phyloP scores from a whole-genome alignment of 176 grass and related monocot genomes.

The Tuctoria greenei region DNA sequence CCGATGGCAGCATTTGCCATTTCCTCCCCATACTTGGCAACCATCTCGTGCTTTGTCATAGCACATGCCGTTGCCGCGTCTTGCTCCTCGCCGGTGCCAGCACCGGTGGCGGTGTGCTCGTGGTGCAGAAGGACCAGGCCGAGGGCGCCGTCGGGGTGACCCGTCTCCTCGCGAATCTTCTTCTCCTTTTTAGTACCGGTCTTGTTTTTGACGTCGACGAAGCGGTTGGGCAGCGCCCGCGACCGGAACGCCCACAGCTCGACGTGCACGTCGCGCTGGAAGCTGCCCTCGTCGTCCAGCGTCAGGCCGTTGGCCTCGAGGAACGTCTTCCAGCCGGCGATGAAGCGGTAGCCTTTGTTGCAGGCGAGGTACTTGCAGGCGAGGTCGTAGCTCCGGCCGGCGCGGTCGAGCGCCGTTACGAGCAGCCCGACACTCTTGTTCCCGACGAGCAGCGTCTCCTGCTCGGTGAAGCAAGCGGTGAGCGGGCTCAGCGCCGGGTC shows the following conservation, averaged over 20 bases:
- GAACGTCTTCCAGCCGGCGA: too few relatives aligned
- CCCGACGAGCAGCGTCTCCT: not conserved
- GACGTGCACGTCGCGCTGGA: too few relatives aligned
- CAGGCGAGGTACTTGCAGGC: not conserved
- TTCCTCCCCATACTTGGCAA: not conserved
- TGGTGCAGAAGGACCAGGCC: conserved; percentile 12
- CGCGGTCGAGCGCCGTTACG: not conserved
- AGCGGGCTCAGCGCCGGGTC: not conserved
- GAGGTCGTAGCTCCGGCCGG: conserved; percentile 1
- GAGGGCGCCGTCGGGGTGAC: not conserved
- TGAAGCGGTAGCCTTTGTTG: not conserved
- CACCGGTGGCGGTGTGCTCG: too few relatives aligned
- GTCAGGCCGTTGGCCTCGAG: too few relatives aligned
- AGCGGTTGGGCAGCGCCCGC: not conserved
- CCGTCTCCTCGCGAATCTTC: not conserved
- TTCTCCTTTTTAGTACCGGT: not conserved
- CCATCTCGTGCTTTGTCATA: too few relatives aligned
- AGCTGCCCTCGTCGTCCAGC: too few relatives aligned
- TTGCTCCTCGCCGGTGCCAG: too few relatives aligned
- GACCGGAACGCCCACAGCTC: too few relatives aligned
- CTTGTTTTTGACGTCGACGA: too few relatives aligned
- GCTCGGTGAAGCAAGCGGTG: not conserved
- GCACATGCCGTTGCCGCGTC: too few relatives aligned
- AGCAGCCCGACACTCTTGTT: not conserved
- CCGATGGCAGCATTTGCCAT: not conserved